These are phyloP conservation scores for Tolypocladium tundrense DNA, from an alignment of 2,329 filamentous ascomycete genomes.

Conservation along the genomic window DNA sequence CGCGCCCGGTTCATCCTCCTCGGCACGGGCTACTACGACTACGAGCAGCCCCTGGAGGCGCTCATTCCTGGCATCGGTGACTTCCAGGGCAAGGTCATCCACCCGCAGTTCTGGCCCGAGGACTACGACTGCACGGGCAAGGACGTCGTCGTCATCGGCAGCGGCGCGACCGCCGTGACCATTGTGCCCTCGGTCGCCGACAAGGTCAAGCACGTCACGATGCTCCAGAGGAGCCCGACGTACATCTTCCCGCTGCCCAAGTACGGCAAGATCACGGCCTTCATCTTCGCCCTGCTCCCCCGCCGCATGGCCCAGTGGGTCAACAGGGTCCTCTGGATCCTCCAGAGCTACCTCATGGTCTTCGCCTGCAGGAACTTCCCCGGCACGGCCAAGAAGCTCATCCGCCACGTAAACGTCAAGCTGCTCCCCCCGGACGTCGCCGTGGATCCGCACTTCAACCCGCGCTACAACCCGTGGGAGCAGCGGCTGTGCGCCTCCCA, in stretches of 20 bases:
- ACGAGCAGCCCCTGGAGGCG: slow-evolving; percentile 45
- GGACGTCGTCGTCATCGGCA: slow-evolving; percentile 55
- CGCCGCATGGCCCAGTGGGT: slow-evolving; percentile 31
- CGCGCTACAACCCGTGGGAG: slow-evolving; percentile 50
- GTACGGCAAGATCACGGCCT: slow-evolving; percentile 19
- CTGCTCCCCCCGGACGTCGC: slow-evolving; percentile 38
- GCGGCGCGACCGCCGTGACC: slow-evolving; percentile 58
- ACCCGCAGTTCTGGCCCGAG: slow-evolving; percentile 67
- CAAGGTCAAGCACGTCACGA: slow-evolving; percentile 49
- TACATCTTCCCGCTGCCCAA: slow-evolving; percentile 48
- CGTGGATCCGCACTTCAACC: slow-evolving; percentile 44
- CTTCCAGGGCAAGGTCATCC: slow-evolving; percentile 38
- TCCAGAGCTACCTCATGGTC: slow-evolving; percentile 28
- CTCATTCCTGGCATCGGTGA: slow-evolving; percentile 31
- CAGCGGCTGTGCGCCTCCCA: slow-evolving; percentile 54
- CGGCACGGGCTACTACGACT: slow-evolving; percentile 56
- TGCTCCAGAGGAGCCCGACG: slow-evolving; percentile 58
- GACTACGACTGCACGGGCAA: slow-evolving; percentile 55
- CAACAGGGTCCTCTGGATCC: slow-evolving; percentile 34
- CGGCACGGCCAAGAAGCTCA: slow-evolving; percentile 26
- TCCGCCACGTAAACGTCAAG: slow-evolving; percentile 28
- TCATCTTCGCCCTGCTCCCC: slow-evolving; percentile 30
- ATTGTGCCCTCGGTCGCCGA: slow-evolving; percentile 51
- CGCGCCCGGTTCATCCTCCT: slow-evolving; percentile 45
- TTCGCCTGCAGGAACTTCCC: slow-evolving; percentile 42